Evolutionary conservation across 2,329 filamentous ascomycete species (phyloP), one percentile per base, ranked within the genome.

Genomic region (Trichothecium roseum): DNA sequence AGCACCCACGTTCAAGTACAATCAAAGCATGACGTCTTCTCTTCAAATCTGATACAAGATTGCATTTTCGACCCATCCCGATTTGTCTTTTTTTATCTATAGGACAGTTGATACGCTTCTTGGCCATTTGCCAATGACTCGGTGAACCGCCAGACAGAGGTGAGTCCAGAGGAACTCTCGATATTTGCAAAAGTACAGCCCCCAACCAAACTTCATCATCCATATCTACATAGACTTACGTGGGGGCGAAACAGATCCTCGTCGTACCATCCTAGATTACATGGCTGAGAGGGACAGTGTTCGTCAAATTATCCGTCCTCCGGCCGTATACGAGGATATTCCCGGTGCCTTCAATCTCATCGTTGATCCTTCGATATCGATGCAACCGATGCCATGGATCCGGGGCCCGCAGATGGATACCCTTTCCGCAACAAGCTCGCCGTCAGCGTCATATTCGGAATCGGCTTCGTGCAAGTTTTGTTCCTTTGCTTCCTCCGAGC

Each of bases 401-500:
- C 65, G 61, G 60, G 52, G 54, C 10, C 46, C 66, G 14, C 54
- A 61, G 35, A 60, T 66, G 55, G n/a, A n/a, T n/a, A n/a, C n/a
- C 53, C 53, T 1, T 37, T 45, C 18, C 53, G 54, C 9, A 62
- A 59, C 28, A 59, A 57, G 40, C 28, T 55, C 10, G 51, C 41
- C 3, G 45, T 58, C 32, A 52, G 40, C 17, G 38, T 45, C 26
- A 52, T 59, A 42, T 52, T 59, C 24, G 47, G 52, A 16, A 45
- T 57, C 30, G 54, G 56, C 8, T 37, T 52, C 32, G 30, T 52
- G 51, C 55, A 38, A 42, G 51, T 51, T 15, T 2, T 15, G 13
- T n/a, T 7, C n/a, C n/a, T n/a, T n/a, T n/a, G n/a, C 29, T n/a
- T 3, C 1, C 10, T 12, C 3, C 5, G 3, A 20, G 28, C 20